phyloP scores from a whole-genome alignment of 2,329 filamentous ascomycete genomes.

The Hirsutella rhossiliensis region DNA sequence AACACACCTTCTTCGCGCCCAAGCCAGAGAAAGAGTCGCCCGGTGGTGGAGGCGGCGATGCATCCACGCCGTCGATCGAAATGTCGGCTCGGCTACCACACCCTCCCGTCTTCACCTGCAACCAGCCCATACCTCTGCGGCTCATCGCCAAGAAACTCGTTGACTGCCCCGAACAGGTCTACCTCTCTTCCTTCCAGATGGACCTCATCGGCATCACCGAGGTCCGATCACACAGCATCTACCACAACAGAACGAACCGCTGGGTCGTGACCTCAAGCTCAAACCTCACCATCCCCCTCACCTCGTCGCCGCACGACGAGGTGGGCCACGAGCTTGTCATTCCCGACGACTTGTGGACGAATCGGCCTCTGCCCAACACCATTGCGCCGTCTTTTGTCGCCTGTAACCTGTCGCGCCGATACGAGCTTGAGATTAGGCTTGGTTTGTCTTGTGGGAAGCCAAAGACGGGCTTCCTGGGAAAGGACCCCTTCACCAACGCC shows the following conservation, averaged over 20 bases:
- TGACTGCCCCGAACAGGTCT: slow-evolving; percentile 56
- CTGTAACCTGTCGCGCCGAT: slow-evolving; percentile 74
- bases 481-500: slow-evolving; percentile 22
- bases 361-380: slow-evolving; percentile 64
- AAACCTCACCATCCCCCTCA: slow-evolving; percentile 61
- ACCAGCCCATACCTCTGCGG: slow-evolving; percentile 69
- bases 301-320: slow-evolving; percentile 38
- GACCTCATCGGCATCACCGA: slow-evolving; percentile 70
- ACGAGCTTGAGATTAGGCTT: slow-evolving; percentile 73
- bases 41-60: slow-evolving; percentile 5
- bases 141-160: slow-evolving; percentile 68
- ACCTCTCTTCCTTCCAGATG: slow-evolving; percentile 68
- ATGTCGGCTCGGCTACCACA: slow-evolving; percentile 69
- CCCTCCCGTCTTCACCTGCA: slow-evolving; percentile 81
- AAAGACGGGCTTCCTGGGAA: slow-evolving; percentile 16
- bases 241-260: slow-evolving; percentile 55
- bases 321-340: slow-evolving; percentile 57
- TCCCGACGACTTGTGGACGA: slow-evolving; percentile 61
- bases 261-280: slow-evolving; percentile 66
- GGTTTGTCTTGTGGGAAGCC: slow-evolving; percentile 63
- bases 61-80: slow-evolving; percentile 53
- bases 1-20: slow-evolving; percentile 48
- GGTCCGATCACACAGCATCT: slow-evolving; percentile 65
- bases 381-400: slow-evolving; percentile 78
- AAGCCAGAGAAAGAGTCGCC: slow-evolving; percentile 14